Evolutionary conservation across 2,329 filamentous ascomycete genomes (phyloP).

Genomic region (Canariomyces notabilis): DNA sequence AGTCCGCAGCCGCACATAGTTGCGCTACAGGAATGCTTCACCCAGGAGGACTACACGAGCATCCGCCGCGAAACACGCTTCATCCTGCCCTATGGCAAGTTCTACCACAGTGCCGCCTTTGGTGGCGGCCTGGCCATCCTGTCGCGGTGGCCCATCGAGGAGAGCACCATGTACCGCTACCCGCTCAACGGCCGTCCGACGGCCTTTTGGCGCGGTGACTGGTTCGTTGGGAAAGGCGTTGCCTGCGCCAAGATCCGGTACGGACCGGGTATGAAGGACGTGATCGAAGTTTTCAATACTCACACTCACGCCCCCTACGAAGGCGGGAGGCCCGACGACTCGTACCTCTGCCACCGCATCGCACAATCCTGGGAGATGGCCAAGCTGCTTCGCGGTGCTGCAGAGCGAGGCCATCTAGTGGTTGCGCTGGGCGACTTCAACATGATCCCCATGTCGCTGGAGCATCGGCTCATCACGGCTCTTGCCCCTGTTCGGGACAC

Average conservation of each 20-base stretch:
- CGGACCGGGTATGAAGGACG: constrained; percentile 57
- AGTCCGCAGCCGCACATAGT: constrained; percentile 74
- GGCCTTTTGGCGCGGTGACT: constrained; percentile 90
- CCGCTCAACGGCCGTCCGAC: constrained; percentile 90
- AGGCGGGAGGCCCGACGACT: constrained; percentile 63
- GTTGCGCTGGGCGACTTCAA: constrained; percentile 93
- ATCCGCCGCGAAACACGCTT: constrained; percentile 69
- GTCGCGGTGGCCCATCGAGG: constrained; percentile 86
- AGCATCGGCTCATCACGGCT: constrained; percentile 74
- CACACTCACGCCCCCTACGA: constrained; percentile 89
- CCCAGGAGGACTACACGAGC: constrained; percentile 72
- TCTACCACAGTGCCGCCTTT: constrained; percentile 85
- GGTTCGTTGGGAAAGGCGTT: constrained; percentile 93
- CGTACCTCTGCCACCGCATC: constrained; percentile 83
- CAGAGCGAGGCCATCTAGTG: constrained; percentile 75
- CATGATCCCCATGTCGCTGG: constrained; percentile 83
- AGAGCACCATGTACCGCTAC: constrained; percentile 81
- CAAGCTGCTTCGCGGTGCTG: constrained; percentile 78
- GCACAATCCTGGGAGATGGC: constrained; percentile 94
- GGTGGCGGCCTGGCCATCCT: constrained; percentile 85
- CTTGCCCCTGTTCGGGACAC: constrained; percentile 74
- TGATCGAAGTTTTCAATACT: constrained; percentile 88
- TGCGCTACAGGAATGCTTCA: constrained; percentile 94
- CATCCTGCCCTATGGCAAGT: constrained; percentile 84
- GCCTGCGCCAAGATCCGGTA: constrained; percentile 76